These are phyloP conservation scores for Diutina catenulata DNA, from an alignment of 1,139 yeast species.

Conservation along the genomic window DNA sequence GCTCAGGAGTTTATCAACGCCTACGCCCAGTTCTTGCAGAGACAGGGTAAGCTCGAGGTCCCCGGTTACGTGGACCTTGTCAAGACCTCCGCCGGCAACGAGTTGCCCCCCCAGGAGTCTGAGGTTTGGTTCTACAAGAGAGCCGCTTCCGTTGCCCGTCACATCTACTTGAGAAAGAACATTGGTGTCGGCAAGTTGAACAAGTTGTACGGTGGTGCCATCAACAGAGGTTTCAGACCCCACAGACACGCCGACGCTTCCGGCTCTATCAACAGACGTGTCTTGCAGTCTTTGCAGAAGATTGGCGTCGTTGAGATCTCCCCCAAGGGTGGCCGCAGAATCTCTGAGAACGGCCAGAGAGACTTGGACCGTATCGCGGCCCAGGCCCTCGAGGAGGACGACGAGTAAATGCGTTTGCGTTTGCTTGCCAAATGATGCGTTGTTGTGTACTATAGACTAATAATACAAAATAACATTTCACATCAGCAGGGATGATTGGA, in stretches of 20 bases:
- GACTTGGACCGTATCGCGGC: slow-evolving; percentile 99
- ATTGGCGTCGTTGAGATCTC: slow-evolving; percentile 95
- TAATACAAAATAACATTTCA: slow-evolving; percentile 5
- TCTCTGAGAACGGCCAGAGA: slow-evolving; percentile 99
- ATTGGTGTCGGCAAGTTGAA: slow-evolving; percentile 99
- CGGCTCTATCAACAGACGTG: slow-evolving; percentile 98
- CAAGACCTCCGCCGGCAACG: slow-evolving; percentile 98
- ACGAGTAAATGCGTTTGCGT: slow-evolving; percentile 57
- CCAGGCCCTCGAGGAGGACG: slow-evolving; percentile 90
- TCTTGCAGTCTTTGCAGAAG: slow-evolving; percentile 95
- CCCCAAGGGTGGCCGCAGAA: slow-evolving; percentile 99
- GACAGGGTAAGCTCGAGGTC: slow-evolving; percentile 99
- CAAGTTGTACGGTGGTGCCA: slow-evolving; percentile 98
- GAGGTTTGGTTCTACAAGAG: slow-evolving; percentile 99
- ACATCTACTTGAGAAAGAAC: slow-evolving; percentile 98
- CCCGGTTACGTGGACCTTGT: slow-evolving; percentile 99
- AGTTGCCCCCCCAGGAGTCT: slow-evolving; percentile 99
- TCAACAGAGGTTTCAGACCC: slow-evolving; percentile 99
- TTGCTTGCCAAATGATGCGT: too few relatives aligned
- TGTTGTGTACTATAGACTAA: slow-evolving; percentile 2
- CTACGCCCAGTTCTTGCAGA: slow-evolving; percentile 98
- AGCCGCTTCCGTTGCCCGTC: slow-evolving; percentile 99
- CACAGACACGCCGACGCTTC: slow-evolving; percentile 98
- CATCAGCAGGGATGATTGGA: slow-evolving; percentile 3
- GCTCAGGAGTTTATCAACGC: slow-evolving; percentile 99